Evolutionary conservation across 2,329 filamentous ascomycete species (phyloP).

Genomic region (Phialemonium atrogriseum): DNA sequence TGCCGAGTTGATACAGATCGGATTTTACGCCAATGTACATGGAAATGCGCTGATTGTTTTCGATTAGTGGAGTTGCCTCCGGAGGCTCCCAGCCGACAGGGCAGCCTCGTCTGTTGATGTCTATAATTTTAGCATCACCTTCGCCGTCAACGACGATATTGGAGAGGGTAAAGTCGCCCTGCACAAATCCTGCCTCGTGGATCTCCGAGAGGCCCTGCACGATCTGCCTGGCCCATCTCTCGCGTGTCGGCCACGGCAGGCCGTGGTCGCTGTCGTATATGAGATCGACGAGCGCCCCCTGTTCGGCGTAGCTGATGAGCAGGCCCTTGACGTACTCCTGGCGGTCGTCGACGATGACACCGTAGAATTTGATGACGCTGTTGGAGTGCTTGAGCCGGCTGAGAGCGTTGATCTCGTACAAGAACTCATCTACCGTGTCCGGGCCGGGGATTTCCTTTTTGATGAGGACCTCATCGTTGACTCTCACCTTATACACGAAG

Average conservation of each 20-base stretch:
- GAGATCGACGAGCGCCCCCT: slow-evolving; percentile 82
- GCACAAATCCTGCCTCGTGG: slow-evolving; percentile 92
- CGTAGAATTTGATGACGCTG: slow-evolving; percentile 79
- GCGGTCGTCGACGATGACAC: slow-evolving; percentile 75
- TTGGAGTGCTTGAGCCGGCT: slow-evolving; percentile 63
- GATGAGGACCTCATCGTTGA: slow-evolving; percentile 64
- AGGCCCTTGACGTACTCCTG: slow-evolving; percentile 73
- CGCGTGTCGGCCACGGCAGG: slow-evolving; percentile 62
- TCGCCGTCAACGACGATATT: slow-evolving; percentile 89
- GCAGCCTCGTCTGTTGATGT: slow-evolving; percentile 95
- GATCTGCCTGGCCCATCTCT: slow-evolving; percentile 87
- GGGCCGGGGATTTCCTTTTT: slow-evolving; percentile 98
- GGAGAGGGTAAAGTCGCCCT: slow-evolving; percentile 93
- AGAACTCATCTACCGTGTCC: slow-evolving; percentile 90
- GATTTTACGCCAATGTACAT: slow-evolving; percentile 99
- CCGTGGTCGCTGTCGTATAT: slow-evolving; percentile 68
- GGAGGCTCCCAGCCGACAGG: slow-evolving; percentile 97
- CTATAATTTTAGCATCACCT: slow-evolving; percentile 90
- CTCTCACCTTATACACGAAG: slow-evolving; percentile 88
- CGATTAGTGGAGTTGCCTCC: slow-evolving; percentile 76
- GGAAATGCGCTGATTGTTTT: slow-evolving; percentile 80
- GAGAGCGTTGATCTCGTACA: slow-evolving; percentile 97
- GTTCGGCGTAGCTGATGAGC: slow-evolving; percentile 78
- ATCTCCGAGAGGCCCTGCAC: slow-evolving; percentile 84
- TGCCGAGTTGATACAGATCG: slow-evolving; percentile 90